A percentile compares a stretch with the other conserved stretches of the same genome.
phyloP scores from a whole-genome alignment of 768 basidiomycete genomes.

The Gyrodon lividus region DNA sequence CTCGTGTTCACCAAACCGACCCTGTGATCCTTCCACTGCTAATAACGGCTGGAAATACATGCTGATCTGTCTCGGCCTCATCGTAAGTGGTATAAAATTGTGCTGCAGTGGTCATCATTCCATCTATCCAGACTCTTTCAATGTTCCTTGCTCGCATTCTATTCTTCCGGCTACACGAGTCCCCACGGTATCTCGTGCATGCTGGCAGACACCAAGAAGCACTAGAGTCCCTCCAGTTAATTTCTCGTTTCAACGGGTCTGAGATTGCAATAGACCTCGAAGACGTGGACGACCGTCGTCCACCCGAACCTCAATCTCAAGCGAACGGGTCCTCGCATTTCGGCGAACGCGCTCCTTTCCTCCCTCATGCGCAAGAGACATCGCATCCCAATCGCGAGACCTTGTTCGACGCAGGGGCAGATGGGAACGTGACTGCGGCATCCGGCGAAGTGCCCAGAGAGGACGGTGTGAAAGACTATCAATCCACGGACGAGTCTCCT shows the following conservation, averaged over 20 bases:
- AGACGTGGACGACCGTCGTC: conserved; percentile 59
- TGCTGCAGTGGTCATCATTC: conserved; percentile 2
- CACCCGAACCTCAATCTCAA: conserved; percentile 18
- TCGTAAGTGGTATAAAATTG: conserved; percentile 58
- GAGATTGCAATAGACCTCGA: conserved; percentile 62
- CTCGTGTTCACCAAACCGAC: conserved; percentile 53
- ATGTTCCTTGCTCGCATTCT: conserved; percentile 89
- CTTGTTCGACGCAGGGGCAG: conserved; percentile 29
- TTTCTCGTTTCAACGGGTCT: conserved; percentile 84
- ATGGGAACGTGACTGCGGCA: not conserved
- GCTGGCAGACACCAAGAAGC: conserved; percentile 85
- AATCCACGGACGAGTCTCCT: conserved; percentile 29
- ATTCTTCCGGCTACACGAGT: conserved; percentile 92
- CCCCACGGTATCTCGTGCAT: conserved; percentile 89
- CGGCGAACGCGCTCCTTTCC: conserved; percentile 30
- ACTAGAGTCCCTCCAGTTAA: conserved; percentile 75
- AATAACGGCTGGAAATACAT: conserved; percentile 93
- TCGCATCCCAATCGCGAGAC: conserved; percentile 3
- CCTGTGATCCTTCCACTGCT: conserved; percentile 64
- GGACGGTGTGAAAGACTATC: conserved; percentile 26
- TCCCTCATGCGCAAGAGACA: conserved; percentile 17
- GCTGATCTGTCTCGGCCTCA: conserved; percentile 69
- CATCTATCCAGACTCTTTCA: conserved; percentile 60
- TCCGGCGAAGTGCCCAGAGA: conserved; percentile 13
- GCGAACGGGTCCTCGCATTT: conserved; percentile 8